Evolutionary conservation across 208 protist species (phyloP), one percentile per base, ranked within the genome.

Genomic region (Acanthamoeba royreba): DNA sequence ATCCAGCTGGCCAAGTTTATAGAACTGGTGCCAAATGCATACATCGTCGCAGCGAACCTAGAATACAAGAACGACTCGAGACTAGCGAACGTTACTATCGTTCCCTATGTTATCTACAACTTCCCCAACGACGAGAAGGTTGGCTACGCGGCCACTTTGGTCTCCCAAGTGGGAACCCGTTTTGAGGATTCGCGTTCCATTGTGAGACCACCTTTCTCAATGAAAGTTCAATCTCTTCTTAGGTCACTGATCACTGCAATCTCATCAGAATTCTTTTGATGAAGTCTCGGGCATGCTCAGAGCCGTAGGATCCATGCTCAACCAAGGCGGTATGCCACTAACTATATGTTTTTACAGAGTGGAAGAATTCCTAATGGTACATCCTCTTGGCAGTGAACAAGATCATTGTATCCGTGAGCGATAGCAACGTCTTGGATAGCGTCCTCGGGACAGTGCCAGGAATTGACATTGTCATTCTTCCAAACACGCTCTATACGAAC

Each of bases 401-500:
- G 45, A 47, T 91, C 31, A 91, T 91, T 13, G 85, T 46, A 11
- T 52, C 43, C 17, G 55, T 91, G 52, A 63, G 55, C 11, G 85
- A 46, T 8, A 7, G 2, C 28, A 72, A 35, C 25, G 42, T 47
- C 2, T 17, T 72, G 5, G 43, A 53, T 8, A 31, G 38, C 0
- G 22, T 91, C 28, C 17, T 91, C 25, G 31, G 43, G 8, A 13
- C 0, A 4, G 45, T 91, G 42, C 52, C 47, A 0, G 40, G 40
- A 7, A 91, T 91, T 28, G 85, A 91, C 61, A 72, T 91, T 28
- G n/a, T 91, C 53, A 91, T 91, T 4, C 17, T 91, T n/a, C 31
- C 53, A 22, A 43, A 45, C 17, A 0, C 8, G 1, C 31, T 91
- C 33, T 91, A 91, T 13, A 55, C 52, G 35, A 91, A 63, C 35